phyloP scores from a whole-genome alignment of 148 eudicot species.

The Euryodendron excelsum region DNA sequence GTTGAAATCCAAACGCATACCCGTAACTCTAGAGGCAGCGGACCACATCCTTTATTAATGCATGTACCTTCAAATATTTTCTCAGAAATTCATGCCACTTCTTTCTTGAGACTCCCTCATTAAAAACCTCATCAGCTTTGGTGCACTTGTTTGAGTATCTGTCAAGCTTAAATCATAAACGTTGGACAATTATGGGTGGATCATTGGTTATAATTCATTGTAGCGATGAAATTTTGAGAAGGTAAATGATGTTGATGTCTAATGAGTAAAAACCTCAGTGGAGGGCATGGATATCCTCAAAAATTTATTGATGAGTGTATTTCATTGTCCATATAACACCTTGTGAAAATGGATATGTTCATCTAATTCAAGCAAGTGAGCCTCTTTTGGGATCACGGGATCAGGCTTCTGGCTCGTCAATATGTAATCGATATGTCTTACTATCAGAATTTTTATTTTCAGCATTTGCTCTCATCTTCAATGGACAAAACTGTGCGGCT shows the following conservation, averaged over 20 bases:
- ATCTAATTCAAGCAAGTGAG: not conserved
- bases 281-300: not conserved
- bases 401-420: not conserved
- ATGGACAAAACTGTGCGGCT: conserved; percentile 99
- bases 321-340: not conserved
- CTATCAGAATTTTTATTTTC: conserved; percentile 29
- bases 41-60: no score
- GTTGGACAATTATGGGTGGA: not conserved
- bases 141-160: not conserved
- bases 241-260: not conserved
- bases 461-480: conserved; percentile 96
- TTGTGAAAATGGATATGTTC: not conserved
- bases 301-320: not conserved
- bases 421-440: conserved; percentile 14
- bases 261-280: not conserved
- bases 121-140: no score
- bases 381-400: not conserved
- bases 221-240: not conserved
- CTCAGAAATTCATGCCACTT: no score
- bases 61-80: no score
- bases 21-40: no score
- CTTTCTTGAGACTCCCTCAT: no score
- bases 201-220: not conserved
- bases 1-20: no score
- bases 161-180: not conserved